Evolutionary conservation across 208 protist genomes (phyloP).

Genomic region (Crithidia bombi): DNA sequence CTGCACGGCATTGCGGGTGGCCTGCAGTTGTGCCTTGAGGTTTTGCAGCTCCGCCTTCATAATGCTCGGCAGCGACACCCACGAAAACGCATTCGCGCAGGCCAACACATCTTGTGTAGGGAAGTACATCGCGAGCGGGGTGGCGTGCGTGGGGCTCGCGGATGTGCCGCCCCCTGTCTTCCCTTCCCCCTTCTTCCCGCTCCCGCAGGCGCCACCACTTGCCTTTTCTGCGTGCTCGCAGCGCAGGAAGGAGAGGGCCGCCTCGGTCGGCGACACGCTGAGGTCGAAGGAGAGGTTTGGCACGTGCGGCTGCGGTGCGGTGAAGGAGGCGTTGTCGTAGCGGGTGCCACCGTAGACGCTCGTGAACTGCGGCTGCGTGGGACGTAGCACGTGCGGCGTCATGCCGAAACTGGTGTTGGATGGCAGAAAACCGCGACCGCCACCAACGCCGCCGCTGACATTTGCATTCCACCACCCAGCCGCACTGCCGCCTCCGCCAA

Average conservation of each 20-base stretch:
- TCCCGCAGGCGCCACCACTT: not conserved
- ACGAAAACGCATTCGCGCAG: constrained; percentile 33
- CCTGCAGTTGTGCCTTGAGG: constrained; percentile 22
- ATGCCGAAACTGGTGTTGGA: constrained; percentile 25
- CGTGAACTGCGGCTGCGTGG: not conserved
- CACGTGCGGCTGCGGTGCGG: constrained; percentile 4
- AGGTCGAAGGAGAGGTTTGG: constrained; percentile 23
- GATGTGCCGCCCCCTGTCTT: not conserved
- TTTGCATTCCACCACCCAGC: constrained; percentile 13
- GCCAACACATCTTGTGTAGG: constrained; percentile 26
- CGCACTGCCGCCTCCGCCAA: not conserved
- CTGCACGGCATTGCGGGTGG: constrained; percentile 17
- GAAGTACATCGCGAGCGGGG: constrained; percentile 11
- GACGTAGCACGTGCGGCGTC: constrained; percentile 4
- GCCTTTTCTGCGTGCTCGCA: constrained; percentile 17
- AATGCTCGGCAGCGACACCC: constrained; percentile 30
- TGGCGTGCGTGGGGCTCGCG: constrained; percentile 1
- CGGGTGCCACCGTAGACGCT: not conserved
- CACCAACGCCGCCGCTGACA: not conserved
- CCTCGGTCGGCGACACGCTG: constrained; percentile 18
- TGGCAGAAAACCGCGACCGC: constrained; percentile 5
- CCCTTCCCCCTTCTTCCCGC: not conserved
- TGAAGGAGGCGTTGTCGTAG: constrained; percentile 26
- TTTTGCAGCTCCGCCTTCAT: constrained; percentile 36
- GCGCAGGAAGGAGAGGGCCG: constrained; percentile 29